Evolutionary conservation across 495 filamentous ascomycete species (phyloP).

Genomic region (Parathielavia appendiculata): DNA sequence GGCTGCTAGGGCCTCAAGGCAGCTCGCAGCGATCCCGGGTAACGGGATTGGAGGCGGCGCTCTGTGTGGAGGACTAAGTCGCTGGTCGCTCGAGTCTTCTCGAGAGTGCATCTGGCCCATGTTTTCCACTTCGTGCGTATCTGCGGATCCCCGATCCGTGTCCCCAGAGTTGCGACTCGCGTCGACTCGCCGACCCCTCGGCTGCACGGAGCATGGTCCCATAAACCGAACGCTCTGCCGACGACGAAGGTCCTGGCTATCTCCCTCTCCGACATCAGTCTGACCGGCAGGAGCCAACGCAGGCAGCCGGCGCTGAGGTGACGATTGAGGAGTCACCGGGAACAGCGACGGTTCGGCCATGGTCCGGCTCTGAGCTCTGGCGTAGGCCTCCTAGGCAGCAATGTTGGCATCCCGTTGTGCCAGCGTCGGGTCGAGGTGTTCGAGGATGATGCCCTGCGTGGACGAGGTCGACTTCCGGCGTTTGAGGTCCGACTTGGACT

Average conservation of each 20-base stretch:
- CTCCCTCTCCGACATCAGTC: neutral
- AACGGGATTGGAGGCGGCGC: conserved; percentile 20
- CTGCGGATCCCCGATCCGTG: neutral
- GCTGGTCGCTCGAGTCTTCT: neutral
- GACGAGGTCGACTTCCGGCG: conserved; percentile 62
- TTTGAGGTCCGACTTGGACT: conserved; percentile 42
- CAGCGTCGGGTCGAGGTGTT: conserved; percentile 50
- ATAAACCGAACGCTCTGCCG: conserved; percentile 55
- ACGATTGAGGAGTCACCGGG: conserved; percentile 28
- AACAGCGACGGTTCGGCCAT: conserved; percentile 38
- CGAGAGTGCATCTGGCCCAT: conserved; percentile 12
- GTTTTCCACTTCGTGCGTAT: conserved; percentile 7
- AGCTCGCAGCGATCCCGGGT: conserved; percentile 24
- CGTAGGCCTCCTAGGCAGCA: conserved; percentile 64
- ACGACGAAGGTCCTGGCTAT: conserved; percentile 30
- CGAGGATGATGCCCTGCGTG: conserved; percentile 43
- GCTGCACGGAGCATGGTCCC: conserved; percentile 33
- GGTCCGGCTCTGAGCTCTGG: conserved; percentile 49
- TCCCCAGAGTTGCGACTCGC: conserved; percentile 1
- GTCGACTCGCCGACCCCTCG: conserved; percentile 12
- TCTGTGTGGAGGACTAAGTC: conserved; percentile 14
- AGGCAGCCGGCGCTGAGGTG: conserved; percentile 16
- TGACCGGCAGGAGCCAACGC: neutral
- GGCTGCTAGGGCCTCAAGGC: conserved; percentile 34
- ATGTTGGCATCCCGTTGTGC: conserved; percentile 58